These are phyloP conservation scores for Neurospora hispaniola DNA, from an alignment of 495 filamentous ascomycete genomes.

Conservation along the genomic window DNA sequence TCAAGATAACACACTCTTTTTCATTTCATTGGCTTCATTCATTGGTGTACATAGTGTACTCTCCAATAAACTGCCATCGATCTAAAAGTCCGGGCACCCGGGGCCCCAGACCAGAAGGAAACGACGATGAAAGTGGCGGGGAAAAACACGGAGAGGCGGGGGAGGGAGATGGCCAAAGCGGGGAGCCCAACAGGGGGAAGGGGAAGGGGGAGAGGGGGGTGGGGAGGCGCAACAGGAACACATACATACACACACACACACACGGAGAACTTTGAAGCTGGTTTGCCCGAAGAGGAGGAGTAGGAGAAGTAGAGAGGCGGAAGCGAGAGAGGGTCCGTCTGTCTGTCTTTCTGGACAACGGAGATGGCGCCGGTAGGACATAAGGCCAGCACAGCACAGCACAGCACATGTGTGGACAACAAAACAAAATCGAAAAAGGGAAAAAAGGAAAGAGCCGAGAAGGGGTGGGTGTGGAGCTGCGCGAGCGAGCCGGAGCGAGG, in stretches of 20 bases:
- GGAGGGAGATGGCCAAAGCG: too few species aligned
- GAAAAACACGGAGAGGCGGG: neutral
- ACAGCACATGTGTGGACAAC: neutral
- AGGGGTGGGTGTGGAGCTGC: neutral
- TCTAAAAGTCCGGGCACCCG: neutral
- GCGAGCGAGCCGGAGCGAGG: neutral
- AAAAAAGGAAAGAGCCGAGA: neutral
- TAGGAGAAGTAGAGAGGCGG: too few species aligned
- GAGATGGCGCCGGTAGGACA: neutral
- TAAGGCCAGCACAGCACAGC: too few species aligned
- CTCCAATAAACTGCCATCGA: too few species aligned
- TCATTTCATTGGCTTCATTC: neutral
- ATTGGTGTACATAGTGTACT: too few species aligned
- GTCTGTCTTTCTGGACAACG: neutral
- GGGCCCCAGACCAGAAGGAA: neutral
- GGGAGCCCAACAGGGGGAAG: neutral
- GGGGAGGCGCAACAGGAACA: neutral
- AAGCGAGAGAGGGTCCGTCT: neutral
- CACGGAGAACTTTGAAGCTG: neutral
- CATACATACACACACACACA: too few species aligned
- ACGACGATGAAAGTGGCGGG: neutral
- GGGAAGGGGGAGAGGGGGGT: neutral
- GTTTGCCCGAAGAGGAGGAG: neutral
- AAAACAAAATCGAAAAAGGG: neutral
- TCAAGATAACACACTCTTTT: neutral